Base-by-base conservation (phyloP, 2,329 filamentous ascomycete species). In the Delphinella strobiligena region DNA sequence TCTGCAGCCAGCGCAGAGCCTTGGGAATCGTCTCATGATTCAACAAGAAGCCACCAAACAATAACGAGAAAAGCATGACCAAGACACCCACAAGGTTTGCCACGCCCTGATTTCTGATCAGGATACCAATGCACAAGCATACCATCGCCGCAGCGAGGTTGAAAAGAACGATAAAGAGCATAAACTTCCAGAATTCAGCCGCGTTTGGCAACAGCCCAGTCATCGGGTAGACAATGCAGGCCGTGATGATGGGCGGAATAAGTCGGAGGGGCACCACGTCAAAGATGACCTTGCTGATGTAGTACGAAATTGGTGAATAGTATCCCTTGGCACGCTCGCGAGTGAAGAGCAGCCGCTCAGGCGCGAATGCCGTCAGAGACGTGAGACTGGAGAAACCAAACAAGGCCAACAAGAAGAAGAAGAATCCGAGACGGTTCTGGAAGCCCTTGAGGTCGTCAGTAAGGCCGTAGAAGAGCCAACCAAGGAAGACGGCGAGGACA, bases 311-410 rank as follows among this genome's bases (percentile, higher is more conserved):
- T 0, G 91, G 91, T 1, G 83, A 74, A 59, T 98, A 98, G 63
- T 98, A 98, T 1, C 91, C 89, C 58, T 98, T 98, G 29, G 91
- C 91, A 47, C 91, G 74, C 61, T 98, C 91, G 36, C 91, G 77
- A 9, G 93, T 80, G 58, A 98, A 98, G 29, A 98, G 67, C 5
- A 95, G 73, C 33, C 91, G 74, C 61, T 98, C 91, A 0, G 84
- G 75, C 1, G 87, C 87, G 60, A 98, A 98, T 9, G 95, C 89
- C 19, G 82, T 94, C 40, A 98, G 69, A 51, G 84, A 93, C 0
- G 91, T 96, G 30, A 98, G 69, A 1, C 89, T 95, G 61, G 86
- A 94, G 68, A 98, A 98, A 8, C 91, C 91, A 52, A 96, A 98
- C 2, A 98, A 72, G 0, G 91, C 87, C 1, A 98, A 73, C 24